These are phyloP conservation scores for Starmera caribaea DNA, from an alignment of 805 yeast species.

Conservation along the genomic window DNA sequence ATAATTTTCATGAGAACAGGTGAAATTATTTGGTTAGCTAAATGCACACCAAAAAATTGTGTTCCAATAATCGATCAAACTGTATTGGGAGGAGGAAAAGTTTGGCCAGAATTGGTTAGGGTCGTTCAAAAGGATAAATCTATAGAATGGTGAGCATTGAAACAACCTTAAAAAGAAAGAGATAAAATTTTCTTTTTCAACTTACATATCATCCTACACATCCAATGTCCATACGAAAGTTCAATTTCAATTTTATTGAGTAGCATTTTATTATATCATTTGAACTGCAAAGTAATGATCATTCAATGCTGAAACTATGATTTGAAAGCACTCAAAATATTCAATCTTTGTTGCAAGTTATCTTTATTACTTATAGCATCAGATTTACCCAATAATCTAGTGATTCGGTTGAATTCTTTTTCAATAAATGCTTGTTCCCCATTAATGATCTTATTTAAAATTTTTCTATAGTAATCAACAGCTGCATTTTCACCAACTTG, in stretches of 20 bases:
- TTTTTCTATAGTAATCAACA: slow-evolving; percentile 37
- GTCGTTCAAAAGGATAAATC: slow-evolving; percentile 42
- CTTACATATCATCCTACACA: no score
- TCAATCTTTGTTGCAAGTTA: slow-evolving; percentile 38
- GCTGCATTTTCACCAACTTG: slow-evolving; percentile 14
- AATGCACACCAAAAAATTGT: slow-evolving; percentile 71
- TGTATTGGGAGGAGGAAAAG: slow-evolving; percentile 52
- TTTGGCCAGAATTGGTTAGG: slow-evolving; percentile 64
- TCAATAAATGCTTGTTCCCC: slow-evolving; percentile 33
- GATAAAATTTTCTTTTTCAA: no score
- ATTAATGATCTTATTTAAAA: slow-evolving; percentile 33
- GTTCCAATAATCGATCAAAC: slow-evolving; percentile 70
- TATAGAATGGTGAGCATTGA: slow-evolving; percentile 36
- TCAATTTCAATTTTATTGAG: no score
- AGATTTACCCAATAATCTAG: slow-evolving; percentile 27
- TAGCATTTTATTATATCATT: no score
- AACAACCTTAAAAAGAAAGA: no score
- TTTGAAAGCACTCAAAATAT: slow-evolving; percentile 27
- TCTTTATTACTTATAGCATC: slow-evolving; percentile 34
- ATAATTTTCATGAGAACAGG: slow-evolving; percentile 65
- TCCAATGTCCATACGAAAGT: no score
- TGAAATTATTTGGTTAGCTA: slow-evolving; percentile 80
- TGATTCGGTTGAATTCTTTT: slow-evolving; percentile 34
- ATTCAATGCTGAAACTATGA: neutral
- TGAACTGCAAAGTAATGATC: neutral